Conservation (phyloP, 345 rosid species). For the Citrus hindsii region DNA sequence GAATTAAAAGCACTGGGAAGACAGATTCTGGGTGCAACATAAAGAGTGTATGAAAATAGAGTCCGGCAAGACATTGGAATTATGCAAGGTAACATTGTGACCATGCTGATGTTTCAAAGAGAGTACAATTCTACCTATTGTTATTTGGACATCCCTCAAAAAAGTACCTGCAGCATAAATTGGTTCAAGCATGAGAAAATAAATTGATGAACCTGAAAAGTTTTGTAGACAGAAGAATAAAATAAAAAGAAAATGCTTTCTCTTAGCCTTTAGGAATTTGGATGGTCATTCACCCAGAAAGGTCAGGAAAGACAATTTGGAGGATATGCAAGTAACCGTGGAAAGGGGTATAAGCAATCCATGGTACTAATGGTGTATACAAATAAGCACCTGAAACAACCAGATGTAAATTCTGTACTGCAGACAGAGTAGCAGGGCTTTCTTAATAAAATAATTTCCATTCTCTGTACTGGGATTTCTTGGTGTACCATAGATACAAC, state of each 20-base stretch:
- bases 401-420: neutral
- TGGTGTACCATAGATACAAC: neutral
- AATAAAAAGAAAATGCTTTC: conserved; percentile 8
- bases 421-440: neutral
- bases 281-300: neutral
- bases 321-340: neutral
- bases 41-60: conserved; percentile 3
- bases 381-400: neutral
- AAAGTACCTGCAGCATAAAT: conserved; percentile 91
- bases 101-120: conserved; percentile 23
- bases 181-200: conserved; percentile 49
- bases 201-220: conserved; percentile 24
- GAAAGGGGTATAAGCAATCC: neutral
- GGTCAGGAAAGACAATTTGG: neutral
- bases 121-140: conserved; percentile 72
- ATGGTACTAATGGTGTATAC: neutral
- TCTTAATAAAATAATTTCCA: neutral
- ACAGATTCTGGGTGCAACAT: conserved; percentile 1
- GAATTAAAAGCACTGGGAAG: neutral
- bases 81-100: conserved; percentile 14
- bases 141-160: conserved; percentile 82
- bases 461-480: neutral
- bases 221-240: conserved; percentile 1
- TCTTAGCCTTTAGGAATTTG: neutral
- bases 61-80: conserved; percentile 6